Evolutionary conservation across 345 rosid genomes (phyloP), one percentile per base, ranked within the genome.

Genomic region (Camelina hispida): DNA sequence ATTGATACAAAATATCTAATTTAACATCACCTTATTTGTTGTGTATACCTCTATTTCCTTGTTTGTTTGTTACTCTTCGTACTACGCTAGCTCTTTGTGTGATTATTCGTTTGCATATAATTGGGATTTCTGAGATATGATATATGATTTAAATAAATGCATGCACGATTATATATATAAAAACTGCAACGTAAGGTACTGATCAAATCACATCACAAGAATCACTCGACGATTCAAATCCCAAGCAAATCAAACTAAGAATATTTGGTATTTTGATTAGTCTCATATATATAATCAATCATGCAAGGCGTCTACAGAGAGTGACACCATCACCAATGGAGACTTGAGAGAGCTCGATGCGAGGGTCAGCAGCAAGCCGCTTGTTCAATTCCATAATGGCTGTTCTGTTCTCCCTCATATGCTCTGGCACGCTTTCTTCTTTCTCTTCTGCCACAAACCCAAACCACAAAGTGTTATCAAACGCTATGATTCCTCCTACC

Each of bases 291-390:
- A n/a, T 34, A 28, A 28, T 62, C 30, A 32, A n/a, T 77, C 77
- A 78, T 12, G 68, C 71, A 47, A 79, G 56, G 51, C 88, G 84
- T 73, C 84, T 79, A 47, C 87, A 86, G 50, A 92, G 86, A 6
- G 90, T 86, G 66, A 87, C 81, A 65, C 94, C 94, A 80, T 88
- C 96, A 16, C 92, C 94, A 12, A 85, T 55, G 8, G 92, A 83
- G 52, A 83, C 85, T 48, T 78, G 87, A 25, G 86, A 90, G 3
- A 88, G 28, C 40, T 88, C 85, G 52, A 88, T 67, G 8, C 87
- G 88, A 55, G 76, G 62, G 78, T 92, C 96, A 6, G 75, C 79
- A 3, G 88, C 88, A 0, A 92, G 65, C 23, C 7, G 34, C 73
- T 78, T 79, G 76, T 90, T 87, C 22, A 90, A 63, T 3, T 83